Evolutionary conservation across 768 basidiomycete genomes (phyloP).

Genomic region (Boletellus ananiceps): DNA sequence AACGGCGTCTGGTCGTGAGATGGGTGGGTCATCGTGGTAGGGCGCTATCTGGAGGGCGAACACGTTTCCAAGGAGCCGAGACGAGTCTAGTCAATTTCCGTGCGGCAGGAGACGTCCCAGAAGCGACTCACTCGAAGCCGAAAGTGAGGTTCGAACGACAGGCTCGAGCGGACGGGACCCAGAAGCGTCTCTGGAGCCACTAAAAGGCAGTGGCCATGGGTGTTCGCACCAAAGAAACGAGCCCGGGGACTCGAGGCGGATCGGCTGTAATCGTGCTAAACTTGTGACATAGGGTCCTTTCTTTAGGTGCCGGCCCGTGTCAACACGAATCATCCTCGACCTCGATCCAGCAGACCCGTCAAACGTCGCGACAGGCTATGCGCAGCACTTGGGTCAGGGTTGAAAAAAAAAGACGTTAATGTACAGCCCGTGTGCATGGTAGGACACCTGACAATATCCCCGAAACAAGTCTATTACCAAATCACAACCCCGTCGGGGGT

Average conservation of each 20-base stretch:
- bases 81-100: conserved; percentile 20
- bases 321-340: background rate
- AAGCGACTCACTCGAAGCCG: background rate
- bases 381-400: background rate
- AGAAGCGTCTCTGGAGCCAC: background rate
- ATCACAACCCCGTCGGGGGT: background rate
- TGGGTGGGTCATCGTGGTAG: conserved; percentile 24
- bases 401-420: background rate
- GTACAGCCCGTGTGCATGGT: background rate
- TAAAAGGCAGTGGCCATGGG: conserved; percentile 1
- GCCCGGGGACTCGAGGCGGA: conserved; percentile 9
- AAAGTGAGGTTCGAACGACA: background rate
- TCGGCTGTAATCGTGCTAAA: conserved; percentile 5
- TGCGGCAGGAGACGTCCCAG: background rate
- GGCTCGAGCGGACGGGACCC: background rate
- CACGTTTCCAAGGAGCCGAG: conserved; percentile 30
- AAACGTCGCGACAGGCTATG: background rate
- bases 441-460: background rate
- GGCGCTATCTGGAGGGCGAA: conserved; percentile 18
- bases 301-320: conserved; percentile 8
- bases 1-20: conserved; percentile 22
- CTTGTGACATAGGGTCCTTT: conserved; percentile 22
- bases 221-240: conserved; percentile 9
- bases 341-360: too few species aligned
- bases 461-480: conserved; percentile 7